phyloP scores from a whole-genome alignment of 345 rosid species.

The Syzygium jambos region DNA sequence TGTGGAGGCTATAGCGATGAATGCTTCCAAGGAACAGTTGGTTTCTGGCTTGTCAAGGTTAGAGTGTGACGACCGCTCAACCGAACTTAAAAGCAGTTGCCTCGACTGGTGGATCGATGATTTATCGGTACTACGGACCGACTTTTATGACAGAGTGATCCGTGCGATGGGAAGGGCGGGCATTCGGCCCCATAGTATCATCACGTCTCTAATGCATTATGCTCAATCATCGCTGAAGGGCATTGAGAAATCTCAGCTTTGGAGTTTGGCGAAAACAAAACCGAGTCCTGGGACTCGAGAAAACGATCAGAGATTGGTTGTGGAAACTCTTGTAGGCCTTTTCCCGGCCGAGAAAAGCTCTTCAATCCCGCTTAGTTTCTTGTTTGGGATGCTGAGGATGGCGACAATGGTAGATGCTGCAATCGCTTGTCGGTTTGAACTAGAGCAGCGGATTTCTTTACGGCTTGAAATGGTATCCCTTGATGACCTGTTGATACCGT shows the following conservation, averaged over 20 bases:
- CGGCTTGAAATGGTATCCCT: conserved; percentile 56
- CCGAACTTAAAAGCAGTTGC: conserved; percentile 50
- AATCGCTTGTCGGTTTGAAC: conserved; percentile 51
- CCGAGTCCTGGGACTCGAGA: conserved; percentile 17
- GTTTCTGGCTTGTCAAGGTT: conserved; percentile 52
- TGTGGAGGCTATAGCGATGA: conserved; percentile 65
- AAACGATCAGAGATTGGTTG: conserved; percentile 40
- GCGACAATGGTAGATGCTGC: conserved; percentile 45
- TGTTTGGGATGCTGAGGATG: conserved; percentile 70
- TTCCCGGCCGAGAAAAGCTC: conserved; percentile 44
- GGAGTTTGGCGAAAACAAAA: conserved; percentile 39
- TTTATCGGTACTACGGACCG: conserved; percentile 48
- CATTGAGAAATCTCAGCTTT: conserved; percentile 34
- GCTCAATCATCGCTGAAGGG: conserved; percentile 61
- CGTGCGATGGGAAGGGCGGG: conserved; percentile 53
- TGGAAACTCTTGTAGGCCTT: conserved; percentile 62
- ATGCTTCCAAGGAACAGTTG: conserved; percentile 69
- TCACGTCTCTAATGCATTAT: conserved; percentile 66
- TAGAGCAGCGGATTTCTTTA: conserved; percentile 54
- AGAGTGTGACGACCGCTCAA: conserved; percentile 30
- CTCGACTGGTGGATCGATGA: conserved; percentile 82
- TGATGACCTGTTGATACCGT: conserved; percentile 83
- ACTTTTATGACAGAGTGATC: conserved; percentile 48
- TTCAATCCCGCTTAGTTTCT: conserved; percentile 47
- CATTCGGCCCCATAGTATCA: conserved; percentile 44